Evolutionary conservation across 345 rosid species (phyloP).

Genomic region (Erysimum cheiranthoides): DNA sequence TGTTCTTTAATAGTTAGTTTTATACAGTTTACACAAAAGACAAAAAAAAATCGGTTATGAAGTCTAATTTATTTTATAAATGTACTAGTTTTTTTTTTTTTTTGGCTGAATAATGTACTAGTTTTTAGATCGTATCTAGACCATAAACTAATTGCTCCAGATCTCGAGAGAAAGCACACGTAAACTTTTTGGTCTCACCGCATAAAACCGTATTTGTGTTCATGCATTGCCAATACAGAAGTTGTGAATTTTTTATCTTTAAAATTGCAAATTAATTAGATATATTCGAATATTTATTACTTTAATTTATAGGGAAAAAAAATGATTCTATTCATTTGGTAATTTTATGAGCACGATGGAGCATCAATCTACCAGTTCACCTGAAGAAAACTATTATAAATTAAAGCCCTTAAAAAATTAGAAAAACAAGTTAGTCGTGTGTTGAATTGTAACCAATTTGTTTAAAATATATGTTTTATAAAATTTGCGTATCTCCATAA

Average conservation of each 20-base stretch:
- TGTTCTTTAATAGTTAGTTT: background rate
- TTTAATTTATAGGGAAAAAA: background rate
- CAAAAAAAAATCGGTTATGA: too few species aligned
- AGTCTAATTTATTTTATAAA: background rate
- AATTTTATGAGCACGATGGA: slow-evolving; percentile 21
- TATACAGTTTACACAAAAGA: too few species aligned
- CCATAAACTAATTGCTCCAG: background rate
- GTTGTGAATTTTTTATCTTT: background rate
- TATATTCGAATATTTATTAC: slow-evolving; percentile 8
- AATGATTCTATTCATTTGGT: slow-evolving; percentile 4
- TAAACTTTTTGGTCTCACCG: background rate
- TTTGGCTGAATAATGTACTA: too few species aligned
- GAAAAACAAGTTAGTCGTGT: slow-evolving; percentile 14
- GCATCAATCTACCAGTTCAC: slow-evolving; percentile 12
- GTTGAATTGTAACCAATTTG: slow-evolving; percentile 25
- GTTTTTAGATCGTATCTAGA: slow-evolving; percentile 1
- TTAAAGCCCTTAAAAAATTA: slow-evolving; percentile 1
- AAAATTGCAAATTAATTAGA: background rate
- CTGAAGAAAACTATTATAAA: background rate
- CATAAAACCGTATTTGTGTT: background rate
- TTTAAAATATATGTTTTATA: background rate
- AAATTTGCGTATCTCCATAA: background rate
- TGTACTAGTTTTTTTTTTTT: too few species aligned
- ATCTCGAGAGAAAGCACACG: background rate
- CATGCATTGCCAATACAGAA: background rate